phyloP scores from a whole-genome alignment of 2,329 filamentous ascomycete species.

The Dissoconium aciculare region DNA sequence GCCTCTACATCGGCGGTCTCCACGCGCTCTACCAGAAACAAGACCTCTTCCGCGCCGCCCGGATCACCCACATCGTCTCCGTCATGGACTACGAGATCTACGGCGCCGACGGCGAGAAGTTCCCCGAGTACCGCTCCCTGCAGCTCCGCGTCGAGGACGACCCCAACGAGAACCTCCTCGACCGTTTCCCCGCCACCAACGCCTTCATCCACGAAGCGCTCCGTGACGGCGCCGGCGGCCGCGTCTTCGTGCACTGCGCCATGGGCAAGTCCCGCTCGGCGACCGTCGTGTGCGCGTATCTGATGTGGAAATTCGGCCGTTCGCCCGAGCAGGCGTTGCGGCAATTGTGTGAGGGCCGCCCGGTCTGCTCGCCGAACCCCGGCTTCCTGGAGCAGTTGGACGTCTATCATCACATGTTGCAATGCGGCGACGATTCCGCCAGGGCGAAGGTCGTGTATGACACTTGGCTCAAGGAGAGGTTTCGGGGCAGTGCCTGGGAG shows the following conservation, averaged over 20 bases:
- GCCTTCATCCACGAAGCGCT: constrained; percentile 69
- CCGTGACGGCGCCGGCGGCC: constrained; percentile 34
- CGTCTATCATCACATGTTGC: constrained; percentile 69
- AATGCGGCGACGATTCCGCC: neutral
- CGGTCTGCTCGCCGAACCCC: constrained; percentile 73
- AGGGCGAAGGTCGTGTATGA: constrained; percentile 21
- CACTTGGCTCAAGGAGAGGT: constrained; percentile 22
- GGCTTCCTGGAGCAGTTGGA: constrained; percentile 74
- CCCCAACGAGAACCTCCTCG: constrained; percentile 70
- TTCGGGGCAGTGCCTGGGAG: neutral
- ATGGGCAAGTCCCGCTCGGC: constrained; percentile 93
- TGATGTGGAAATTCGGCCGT: constrained; percentile 45
- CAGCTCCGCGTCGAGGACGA: constrained; percentile 77
- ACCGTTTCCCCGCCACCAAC: constrained; percentile 54
- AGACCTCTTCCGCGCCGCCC: constrained; percentile 50
- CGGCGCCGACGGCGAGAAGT: constrained; percentile 42
- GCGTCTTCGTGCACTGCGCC: constrained; percentile 60
- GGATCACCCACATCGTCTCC: constrained; percentile 78
- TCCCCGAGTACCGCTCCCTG: constrained; percentile 45
- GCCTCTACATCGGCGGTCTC: constrained; percentile 28
- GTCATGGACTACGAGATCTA: constrained; percentile 50
- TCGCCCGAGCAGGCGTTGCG: constrained; percentile 49
- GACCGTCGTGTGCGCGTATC: constrained; percentile 65
- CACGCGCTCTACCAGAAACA: constrained; percentile 29
- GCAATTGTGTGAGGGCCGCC: constrained; percentile 52